These are phyloP conservation scores for Trichoderma sp. DNA, from an alignment of 2,329 filamentous ascomycete species.

Conservation along the genomic window DNA sequence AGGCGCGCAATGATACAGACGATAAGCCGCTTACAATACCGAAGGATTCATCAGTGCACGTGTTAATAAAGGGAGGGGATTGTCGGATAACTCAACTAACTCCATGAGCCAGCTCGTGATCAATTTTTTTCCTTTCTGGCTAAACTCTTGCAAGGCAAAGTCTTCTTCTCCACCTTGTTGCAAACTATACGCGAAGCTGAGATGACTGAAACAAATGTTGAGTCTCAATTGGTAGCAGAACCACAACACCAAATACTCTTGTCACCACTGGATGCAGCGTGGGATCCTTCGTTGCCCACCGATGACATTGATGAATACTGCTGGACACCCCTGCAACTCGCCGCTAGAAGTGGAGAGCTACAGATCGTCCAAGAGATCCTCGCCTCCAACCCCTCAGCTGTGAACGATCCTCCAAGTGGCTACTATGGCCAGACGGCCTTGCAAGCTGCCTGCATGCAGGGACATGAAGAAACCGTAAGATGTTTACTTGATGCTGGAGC, in stretches of 20 bases:
- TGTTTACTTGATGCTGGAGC: conserved; percentile 29
- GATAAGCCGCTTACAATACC: background rate
- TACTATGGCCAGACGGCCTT: conserved; percentile 40
- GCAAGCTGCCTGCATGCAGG: conserved; percentile 35
- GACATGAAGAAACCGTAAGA: conserved; percentile 28
- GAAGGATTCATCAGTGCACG: conserved; percentile 7
- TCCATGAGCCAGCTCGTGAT: background rate
- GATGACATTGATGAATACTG: conserved; percentile 16
- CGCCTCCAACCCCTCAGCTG: conserved; percentile 27
- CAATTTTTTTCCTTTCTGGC: background rate
- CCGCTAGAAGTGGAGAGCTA: conserved; percentile 34
- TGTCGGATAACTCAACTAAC: background rate
- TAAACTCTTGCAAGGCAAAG: background rate
- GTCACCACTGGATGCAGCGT: conserved; percentile 7
- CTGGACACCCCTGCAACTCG: conserved; percentile 37
- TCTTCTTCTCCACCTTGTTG: background rate
- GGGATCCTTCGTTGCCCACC: conserved; percentile 8
- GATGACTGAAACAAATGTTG: background rate
- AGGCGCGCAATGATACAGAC: background rate
- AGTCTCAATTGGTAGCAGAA: background rate
- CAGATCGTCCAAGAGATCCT: conserved; percentile 28
- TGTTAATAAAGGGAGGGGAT: background rate
- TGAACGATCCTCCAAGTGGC: conserved; percentile 34
- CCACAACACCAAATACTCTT: background rate
- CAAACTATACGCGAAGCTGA: too few relatives aligned